Base-by-base conservation (phyloP, 108 stramenopile genomes). In the Fistulifera solaris region DNA sequence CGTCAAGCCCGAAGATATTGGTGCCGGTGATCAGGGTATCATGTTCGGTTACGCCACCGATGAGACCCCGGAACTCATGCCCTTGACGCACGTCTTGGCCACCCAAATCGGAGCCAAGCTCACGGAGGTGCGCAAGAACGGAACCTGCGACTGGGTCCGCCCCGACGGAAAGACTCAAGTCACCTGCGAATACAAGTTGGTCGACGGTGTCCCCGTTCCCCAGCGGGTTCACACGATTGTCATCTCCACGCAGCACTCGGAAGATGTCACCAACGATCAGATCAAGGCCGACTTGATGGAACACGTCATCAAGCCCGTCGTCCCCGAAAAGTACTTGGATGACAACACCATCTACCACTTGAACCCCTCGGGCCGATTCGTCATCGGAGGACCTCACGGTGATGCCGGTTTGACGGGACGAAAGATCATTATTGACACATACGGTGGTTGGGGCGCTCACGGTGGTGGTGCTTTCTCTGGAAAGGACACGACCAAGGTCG, bases 81-180 rank as follows among this genome's bases (percentile, higher is more conserved):
- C 96, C 31, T 64, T 97, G 61, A 95, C 96, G 52, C 94, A 95
- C 80, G 71, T 92, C 56, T 84, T 97, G 52, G 94, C 96, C 63
- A 97, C 94, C 58, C 77, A 80, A 60, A 78, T 97, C 28, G 94
- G 94, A 57, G 75, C 89, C 73, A 79, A 84, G 38, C 79, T 97
- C 39, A 97, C 96, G 38, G 96, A 97, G 58, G 94, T 97, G 48
- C 93, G 96, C 48, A 97, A 97, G 83, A 83, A 87, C 54, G 90
- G 90, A 12, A 67, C 78, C 59, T 77, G 87, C 66, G 88, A 88
- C 68, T 97, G 96, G 96, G 81, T 93, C 56, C 93, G 96, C 57
- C 96, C 96, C 61, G 96, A 97, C 68, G 96, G 96, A 50, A 97
- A 97, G 89, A 97, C 96, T 40, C 94, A 95, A 73, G 94, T 95